phyloP scores from a whole-genome alignment of 2,329 filamentous ascomycete genomes.

The Fusarium papillatum region DNA sequence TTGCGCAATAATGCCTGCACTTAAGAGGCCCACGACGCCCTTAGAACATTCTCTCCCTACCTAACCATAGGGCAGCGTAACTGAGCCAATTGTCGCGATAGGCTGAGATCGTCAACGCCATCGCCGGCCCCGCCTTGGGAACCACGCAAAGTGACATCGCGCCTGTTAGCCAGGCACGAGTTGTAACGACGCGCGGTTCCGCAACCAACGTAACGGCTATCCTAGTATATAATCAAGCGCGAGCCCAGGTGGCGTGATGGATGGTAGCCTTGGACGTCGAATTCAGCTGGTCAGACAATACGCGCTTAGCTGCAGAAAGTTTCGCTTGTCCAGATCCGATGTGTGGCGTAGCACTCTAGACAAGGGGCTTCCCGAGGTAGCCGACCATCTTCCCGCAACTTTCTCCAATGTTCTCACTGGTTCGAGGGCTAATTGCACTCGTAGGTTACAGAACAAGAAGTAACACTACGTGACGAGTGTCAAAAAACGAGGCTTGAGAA shows the following conservation, averaged over 20 bases:
- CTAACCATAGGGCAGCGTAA: not conserved
- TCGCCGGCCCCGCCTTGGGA: not conserved
- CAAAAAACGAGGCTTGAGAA: not conserved
- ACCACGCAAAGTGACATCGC: slow-evolving; percentile 2
- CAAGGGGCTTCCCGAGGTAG: not conserved
- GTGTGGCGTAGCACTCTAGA: not conserved
- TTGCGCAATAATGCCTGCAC: not conserved
- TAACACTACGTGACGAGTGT: not conserved
- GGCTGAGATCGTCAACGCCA: not conserved
- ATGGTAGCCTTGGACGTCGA: not conserved
- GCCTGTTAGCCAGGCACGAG: not conserved
- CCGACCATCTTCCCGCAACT: not conserved
- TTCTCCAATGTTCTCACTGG: not conserved
- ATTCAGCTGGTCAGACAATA: not conserved
- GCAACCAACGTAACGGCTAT: not conserved
- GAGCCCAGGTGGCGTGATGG: slow-evolving; percentile 29
- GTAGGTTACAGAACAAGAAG: not conserved
- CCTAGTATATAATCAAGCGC: not conserved
- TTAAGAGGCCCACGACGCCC: not conserved
- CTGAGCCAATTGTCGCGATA: not conserved
- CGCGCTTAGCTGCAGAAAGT: not conserved
- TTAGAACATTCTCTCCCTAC: not conserved
- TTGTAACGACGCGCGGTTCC: not conserved
- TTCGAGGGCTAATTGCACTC: not conserved
- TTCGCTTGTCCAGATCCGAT: not conserved